Conservation (phyloP, 208 protist genomes). For the Wallacemonas sp. region DNA sequence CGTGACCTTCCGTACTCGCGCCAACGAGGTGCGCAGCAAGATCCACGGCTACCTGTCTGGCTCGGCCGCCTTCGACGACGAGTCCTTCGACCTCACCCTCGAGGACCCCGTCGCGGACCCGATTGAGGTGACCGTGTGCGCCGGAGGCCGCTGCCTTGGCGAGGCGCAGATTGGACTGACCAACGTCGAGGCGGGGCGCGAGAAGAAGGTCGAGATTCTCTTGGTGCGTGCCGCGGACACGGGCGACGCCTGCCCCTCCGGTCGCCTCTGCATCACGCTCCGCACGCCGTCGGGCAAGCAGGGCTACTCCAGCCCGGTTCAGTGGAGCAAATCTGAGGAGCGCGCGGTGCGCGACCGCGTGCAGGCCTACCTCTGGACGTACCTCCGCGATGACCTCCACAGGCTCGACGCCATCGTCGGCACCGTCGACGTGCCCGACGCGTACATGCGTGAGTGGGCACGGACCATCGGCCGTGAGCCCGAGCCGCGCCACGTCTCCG, state of each 20-base stretch:
- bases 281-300: constrained; percentile 22
- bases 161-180: constrained; percentile 64
- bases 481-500: constrained; percentile 21
- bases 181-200: constrained; percentile 42
- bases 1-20: constrained; percentile 35
- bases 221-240: constrained; percentile 75
- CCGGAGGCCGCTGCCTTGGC: constrained; percentile 50
- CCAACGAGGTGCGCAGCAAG: constrained; percentile 27
- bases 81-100: constrained; percentile 49
- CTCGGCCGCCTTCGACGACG: constrained; percentile 42
- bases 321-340: constrained; percentile 35
- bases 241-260: constrained; percentile 58
- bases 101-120: constrained; percentile 33
- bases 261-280: constrained; percentile 48
- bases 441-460: constrained; percentile 55
- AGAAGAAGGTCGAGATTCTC: constrained; percentile 55
- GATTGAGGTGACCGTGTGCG: constrained; percentile 53
- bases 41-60: constrained; percentile 46
- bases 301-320: constrained; percentile 45
- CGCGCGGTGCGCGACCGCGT: constrained; percentile 55
- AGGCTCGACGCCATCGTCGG: constrained; percentile 67
- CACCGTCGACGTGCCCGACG: constrained; percentile 52
- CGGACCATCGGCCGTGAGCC: constrained; percentile 65
- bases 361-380: constrained; percentile 70
- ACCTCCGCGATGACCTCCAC: constrained; percentile 82